These are phyloP conservation scores for Pleurotus tuoliensis DNA, from an alignment of 768 basidiomycete genomes.

Conservation along the genomic window DNA sequence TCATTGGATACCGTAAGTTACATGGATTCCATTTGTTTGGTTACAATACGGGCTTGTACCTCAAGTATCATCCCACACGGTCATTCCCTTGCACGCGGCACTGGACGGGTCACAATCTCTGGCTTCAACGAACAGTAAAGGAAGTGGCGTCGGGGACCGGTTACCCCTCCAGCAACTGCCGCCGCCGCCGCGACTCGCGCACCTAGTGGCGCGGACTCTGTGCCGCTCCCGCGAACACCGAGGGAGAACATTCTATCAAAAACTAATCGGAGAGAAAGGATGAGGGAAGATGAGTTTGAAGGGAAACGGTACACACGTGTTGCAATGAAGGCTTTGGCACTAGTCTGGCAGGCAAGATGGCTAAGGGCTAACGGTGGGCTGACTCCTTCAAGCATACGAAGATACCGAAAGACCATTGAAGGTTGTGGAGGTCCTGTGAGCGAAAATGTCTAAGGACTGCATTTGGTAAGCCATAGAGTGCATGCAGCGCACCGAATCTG, in stretches of 20 bases:
- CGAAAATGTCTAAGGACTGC: not conserved
- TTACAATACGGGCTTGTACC: not conserved
- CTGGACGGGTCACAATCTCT: slow-evolving; percentile 45
- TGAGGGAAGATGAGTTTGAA: slow-evolving; percentile 4
- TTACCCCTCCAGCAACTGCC: slow-evolving; percentile 55
- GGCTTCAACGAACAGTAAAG: slow-evolving; percentile 74
- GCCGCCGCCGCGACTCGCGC: slow-evolving; percentile 58
- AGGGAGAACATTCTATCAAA: slow-evolving; percentile 90
- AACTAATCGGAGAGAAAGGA: slow-evolving; percentile 38
- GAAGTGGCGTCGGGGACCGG: slow-evolving; percentile 80
- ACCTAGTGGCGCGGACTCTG: slow-evolving; percentile 57
- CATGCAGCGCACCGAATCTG: slow-evolving; percentile 60
- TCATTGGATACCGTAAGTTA: slow-evolving; percentile 7
- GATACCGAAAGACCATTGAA: slow-evolving; percentile 89
- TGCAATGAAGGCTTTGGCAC: slow-evolving; percentile 85
- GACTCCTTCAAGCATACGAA: slow-evolving; percentile 86
- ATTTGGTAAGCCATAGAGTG: not conserved
- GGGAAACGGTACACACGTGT: slow-evolving; percentile 50
- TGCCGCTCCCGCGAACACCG: slow-evolving; percentile 73
- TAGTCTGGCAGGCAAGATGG: slow-evolving; percentile 84
- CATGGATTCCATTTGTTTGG: not conserved
- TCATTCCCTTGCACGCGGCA: not conserved
- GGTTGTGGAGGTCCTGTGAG: slow-evolving; percentile 77
- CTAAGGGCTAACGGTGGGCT: slow-evolving; percentile 85
- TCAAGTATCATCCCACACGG: not conserved